Evolutionary conservation across 805 yeast genomes (phyloP), one percentile per base, ranked within the genome.

Genomic region (Pichia insulana): DNA sequence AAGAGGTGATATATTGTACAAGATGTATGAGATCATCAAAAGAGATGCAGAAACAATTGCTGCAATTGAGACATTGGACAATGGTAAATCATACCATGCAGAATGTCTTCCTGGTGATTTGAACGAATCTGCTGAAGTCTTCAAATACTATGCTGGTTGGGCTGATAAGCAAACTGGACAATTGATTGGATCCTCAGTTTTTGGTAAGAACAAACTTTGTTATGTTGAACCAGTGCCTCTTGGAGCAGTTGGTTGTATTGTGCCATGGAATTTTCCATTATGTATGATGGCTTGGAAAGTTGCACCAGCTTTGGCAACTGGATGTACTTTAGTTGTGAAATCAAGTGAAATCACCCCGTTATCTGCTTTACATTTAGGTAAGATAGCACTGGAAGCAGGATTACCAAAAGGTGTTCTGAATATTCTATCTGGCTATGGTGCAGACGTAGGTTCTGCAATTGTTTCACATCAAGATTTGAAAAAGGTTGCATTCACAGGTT

Each of bases 251-350:
- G 92, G 86, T 39, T 84, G 80, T 60, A 80, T 83, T 51, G 79
- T 82, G 50, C 89, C 90, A 53, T 82, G 89, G 89, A 82, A 82
- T 62, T 82, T 80, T 72, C 90, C 90, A 48, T 65, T 82, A 52
- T 72, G 80, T 71, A 81, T 82, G 84, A 69, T 78, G 59, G 63
- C 82, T 25, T 82, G 90, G 90, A 82, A 82, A 59, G 67, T 82
- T 46, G 86, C 82, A 31, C 88, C 90, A 16, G 85, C 84, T 42
- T 64, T 81, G 51, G 82, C 83, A 36, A 77, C 86, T 50, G 87
- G 87, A 61, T 80, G 81, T 67, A 76, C 83, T 37, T 70, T 78
- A 50, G 78, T 82, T 34, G 65, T 82, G 60, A 82, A 82, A 61
- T 76, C 87, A 31, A 84, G 89, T 34, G 83, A 82, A 58, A 71